Conservation (phyloP, 306 rosid species). For the Prunus davidiana region DNA sequence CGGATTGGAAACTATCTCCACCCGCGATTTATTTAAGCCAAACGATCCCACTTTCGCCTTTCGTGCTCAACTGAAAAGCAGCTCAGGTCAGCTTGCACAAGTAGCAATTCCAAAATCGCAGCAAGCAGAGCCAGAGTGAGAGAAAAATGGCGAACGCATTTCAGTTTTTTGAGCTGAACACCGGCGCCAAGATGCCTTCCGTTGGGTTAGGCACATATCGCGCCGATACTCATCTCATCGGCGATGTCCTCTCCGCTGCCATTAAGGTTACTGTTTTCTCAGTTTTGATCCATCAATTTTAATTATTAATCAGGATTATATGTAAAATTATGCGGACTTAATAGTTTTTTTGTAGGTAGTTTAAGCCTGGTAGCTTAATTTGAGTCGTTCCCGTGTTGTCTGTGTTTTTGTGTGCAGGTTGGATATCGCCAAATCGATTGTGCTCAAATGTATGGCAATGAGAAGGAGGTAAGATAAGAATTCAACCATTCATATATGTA, state of each 20-base stretch:
- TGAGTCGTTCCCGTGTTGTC: neutral
- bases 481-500: neutral
- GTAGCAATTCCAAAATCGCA: neutral
- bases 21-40: neutral
- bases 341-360: neutral
- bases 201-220: constrained; percentile 76
- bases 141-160: constrained; percentile 43
- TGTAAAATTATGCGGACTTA: neutral
- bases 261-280: constrained; percentile 35
- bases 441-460: constrained; percentile 50
- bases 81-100: neutral
- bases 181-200: constrained; percentile 75
- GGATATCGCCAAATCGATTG: constrained; percentile 71
- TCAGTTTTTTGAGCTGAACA: constrained; percentile 53
- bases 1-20: too few species aligned
- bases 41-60: neutral
- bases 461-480: constrained; percentile 45
- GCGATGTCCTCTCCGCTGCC: constrained; percentile 48
- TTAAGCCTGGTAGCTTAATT: neutral
- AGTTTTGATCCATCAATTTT: neutral
- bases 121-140: neutral
- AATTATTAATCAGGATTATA: neutral
- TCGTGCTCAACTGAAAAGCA: neutral
- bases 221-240: constrained; percentile 47
- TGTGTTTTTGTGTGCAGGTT: constrained; percentile 26